These are phyloP conservation scores for Fistulifera solaris DNA, from an alignment of 108 stramenopile genomes.

Conservation along the genomic window DNA sequence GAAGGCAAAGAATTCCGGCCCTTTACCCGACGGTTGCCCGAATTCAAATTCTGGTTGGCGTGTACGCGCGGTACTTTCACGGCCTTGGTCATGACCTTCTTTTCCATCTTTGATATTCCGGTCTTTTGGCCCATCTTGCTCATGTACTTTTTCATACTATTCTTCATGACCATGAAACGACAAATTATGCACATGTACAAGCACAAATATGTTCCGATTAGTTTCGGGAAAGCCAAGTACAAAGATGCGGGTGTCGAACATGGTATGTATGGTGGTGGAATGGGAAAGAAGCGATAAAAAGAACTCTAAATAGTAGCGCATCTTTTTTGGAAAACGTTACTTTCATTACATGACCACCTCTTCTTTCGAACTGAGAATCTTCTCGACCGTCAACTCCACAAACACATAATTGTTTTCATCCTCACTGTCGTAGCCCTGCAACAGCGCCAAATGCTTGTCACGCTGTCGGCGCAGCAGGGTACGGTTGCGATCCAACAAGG, in stretches of 20 bases:
- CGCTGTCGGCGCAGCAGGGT: slow-evolving; percentile 52
- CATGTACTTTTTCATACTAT: slow-evolving; percentile 94
- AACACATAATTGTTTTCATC: slow-evolving; percentile 64
- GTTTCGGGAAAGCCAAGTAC: slow-evolving; percentile 89
- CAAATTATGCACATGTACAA: slow-evolving; percentile 99
- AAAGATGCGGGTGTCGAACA: slow-evolving; percentile 77
- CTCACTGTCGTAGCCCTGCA: slow-evolving; percentile 78
- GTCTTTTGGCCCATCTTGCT: slow-evolving; percentile 99
- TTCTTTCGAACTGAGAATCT: slow-evolving; percentile 74
- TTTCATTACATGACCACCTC: slow-evolving; percentile 52
- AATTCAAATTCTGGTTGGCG: slow-evolving; percentile 98
- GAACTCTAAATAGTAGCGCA: too few relatives aligned
- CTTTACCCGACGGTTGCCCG: slow-evolving; percentile 91
- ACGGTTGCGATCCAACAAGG: slow-evolving; percentile 44
- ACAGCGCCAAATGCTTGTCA: slow-evolving; percentile 50
- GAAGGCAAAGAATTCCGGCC: slow-evolving; percentile 88
- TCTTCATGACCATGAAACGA: slow-evolving; percentile 99
- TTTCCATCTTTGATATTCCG: slow-evolving; percentile 94
- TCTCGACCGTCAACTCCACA: slow-evolving; percentile 62
- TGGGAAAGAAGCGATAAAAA: slow-evolving; percentile 40
- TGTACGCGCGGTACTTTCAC: slow-evolving; percentile 71
- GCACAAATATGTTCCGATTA: slow-evolving; percentile 96
- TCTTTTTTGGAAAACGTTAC: too few relatives aligned
- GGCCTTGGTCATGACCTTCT: slow-evolving; percentile 91
- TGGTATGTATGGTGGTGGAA: slow-evolving; percentile 69